These are phyloP conservation scores for Breviolum minutum DNA, from an alignment of 73 alveolate species.

Conservation along the genomic window DNA sequence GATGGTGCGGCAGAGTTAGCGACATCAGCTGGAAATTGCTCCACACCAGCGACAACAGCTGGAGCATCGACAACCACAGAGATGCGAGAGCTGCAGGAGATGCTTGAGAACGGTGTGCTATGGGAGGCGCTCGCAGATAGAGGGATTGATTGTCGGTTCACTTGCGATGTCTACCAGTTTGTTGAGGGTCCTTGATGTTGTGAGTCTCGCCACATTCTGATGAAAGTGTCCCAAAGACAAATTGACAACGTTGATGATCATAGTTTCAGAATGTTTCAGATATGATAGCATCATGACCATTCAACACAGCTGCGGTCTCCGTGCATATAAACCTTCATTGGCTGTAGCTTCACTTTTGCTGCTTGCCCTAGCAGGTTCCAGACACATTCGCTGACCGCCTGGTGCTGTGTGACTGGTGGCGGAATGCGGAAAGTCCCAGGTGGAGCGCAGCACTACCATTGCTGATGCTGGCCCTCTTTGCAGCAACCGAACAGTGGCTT, in stretches of 20 bases:
- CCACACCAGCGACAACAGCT: neutral
- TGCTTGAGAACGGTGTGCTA: neutral
- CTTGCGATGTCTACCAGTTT: too few species aligned
- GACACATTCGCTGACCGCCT: constrained; percentile 29
- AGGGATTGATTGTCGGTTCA: too few species aligned
- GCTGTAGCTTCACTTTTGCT: too few species aligned
- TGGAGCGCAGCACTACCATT: neutral
- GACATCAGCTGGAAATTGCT: neutral
- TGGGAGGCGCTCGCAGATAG: constrained; percentile 13
- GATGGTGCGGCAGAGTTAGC: neutral
- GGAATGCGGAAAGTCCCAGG: neutral
- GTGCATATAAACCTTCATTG: too few species aligned
- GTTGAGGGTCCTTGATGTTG: too few species aligned
- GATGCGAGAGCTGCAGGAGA: neutral
- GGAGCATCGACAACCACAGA: neutral
- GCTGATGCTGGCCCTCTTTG: constrained; percentile 29
- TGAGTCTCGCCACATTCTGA: too few species aligned
- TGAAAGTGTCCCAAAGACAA: too few species aligned
- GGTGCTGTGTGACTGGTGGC: constrained; percentile 32
- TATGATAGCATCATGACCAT: too few species aligned
- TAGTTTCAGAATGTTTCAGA: too few species aligned
- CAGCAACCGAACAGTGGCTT: constrained; percentile 3
- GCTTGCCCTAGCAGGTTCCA: too few species aligned
- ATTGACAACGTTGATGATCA: too few species aligned
- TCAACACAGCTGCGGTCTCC: too few species aligned